These are phyloP conservation scores for Porogramme epimiltina DNA, from an alignment of 1,284 basidiomycete species.

Conservation along the genomic window DNA sequence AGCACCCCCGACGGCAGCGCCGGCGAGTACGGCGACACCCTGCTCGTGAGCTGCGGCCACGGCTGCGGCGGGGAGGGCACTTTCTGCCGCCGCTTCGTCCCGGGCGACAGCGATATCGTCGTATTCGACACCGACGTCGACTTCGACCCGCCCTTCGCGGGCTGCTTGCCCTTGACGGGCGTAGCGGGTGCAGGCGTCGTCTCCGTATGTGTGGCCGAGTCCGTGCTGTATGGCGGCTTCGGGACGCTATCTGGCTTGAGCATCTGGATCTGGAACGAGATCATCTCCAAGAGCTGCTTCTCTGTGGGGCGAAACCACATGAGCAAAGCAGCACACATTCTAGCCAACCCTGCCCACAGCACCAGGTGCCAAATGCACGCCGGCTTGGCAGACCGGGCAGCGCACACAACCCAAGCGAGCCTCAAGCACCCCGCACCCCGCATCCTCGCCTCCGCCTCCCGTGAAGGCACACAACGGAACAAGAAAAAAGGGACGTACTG, in stretches of 20 bases:
- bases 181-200: slow-evolving; percentile 29
- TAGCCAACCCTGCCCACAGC: not conserved
- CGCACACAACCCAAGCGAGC: not conserved
- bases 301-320: slow-evolving; percentile 62
- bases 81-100: slow-evolving; percentile 39
- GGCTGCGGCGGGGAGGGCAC: slow-evolving; percentile 57
- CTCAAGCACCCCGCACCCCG: too few relatives aligned
- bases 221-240: slow-evolving; percentile 57
- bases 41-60: slow-evolving; percentile 51
- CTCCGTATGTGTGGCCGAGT: slow-evolving; percentile 24
- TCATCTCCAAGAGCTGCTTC: slow-evolving; percentile 79
- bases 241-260: slow-evolving; percentile 75
- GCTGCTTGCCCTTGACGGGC: slow-evolving; percentile 43
- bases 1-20: slow-evolving; percentile 72
- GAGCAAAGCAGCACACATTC: slow-evolving; percentile 2
- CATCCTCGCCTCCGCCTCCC: too few relatives aligned
- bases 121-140: slow-evolving; percentile 27
- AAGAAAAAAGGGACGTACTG: slow-evolving; percentile 55
- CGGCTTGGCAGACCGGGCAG: not conserved
- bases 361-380: not conserved
- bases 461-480: too few relatives aligned
- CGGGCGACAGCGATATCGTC: slow-evolving; percentile 24
- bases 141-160: slow-evolving; percentile 37
- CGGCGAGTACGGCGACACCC: slow-evolving; percentile 69
- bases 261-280: slow-evolving; percentile 75